Evolutionary conservation across 345 rosid species (phyloP).

Genomic region (Citrus glauca): DNA sequence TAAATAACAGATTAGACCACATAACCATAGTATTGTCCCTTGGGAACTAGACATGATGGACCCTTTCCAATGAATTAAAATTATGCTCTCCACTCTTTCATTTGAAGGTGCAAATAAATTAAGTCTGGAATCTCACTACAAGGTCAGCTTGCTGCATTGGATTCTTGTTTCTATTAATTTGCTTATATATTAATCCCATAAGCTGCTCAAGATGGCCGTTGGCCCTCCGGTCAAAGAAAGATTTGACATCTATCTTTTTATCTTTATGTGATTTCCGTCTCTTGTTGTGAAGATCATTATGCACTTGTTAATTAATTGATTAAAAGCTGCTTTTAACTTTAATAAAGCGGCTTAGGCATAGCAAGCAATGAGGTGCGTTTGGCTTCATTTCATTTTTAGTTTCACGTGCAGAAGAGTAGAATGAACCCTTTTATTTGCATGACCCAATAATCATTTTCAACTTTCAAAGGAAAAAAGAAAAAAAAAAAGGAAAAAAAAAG

Average conservation of each 20-base stretch:
- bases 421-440: neutral
- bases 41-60: constrained; percentile 31
- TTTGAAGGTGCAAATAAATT: constrained; percentile 8
- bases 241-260: constrained; percentile 7
- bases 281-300: neutral
- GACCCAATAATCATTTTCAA: neutral
- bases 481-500: neutral
- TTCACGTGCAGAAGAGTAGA: constrained; percentile 2
- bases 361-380: neutral
- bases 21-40: constrained; percentile 25
- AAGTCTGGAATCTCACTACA: constrained; percentile 2
- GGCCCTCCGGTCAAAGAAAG: constrained; percentile 9
- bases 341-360: neutral
- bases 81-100: constrained; percentile 25
- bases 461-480: neutral
- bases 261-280: neutral
- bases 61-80: constrained; percentile 24
- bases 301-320: neutral
- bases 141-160: constrained; percentile 15
- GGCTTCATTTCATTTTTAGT: neutral
- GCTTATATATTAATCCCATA: neutral
- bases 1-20: constrained; percentile 16
- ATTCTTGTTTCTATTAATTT: neutral
- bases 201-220: neutral
- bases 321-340: neutral